Percentiles rank a stretch among this genome's conserved stretches.
Evolutionary conservation across 805 yeast genomes (phyloP).

Genomic region (Lachancea mirantina): DNA sequence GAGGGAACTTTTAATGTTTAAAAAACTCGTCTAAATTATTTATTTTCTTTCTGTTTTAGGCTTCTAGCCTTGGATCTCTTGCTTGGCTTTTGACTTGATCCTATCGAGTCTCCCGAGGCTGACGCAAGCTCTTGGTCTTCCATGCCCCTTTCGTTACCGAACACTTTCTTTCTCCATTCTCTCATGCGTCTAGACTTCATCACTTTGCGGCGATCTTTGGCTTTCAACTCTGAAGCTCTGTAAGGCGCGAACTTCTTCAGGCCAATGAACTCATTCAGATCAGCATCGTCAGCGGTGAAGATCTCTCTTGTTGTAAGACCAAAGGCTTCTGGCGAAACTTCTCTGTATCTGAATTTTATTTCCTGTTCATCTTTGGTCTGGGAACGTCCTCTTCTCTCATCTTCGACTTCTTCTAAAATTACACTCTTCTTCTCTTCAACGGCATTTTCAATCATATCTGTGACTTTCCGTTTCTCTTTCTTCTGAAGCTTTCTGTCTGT

Average conservation of each 20-base stretch:
- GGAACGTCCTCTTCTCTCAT: constrained; percentile 52
- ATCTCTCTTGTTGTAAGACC: constrained; percentile 85
- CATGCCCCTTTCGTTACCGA: constrained; percentile 52
- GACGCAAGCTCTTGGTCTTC: constrained; percentile 16
- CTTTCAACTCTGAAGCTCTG: constrained; percentile 62
- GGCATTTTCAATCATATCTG: constrained; percentile 64
- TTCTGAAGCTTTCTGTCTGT: constrained; percentile 51
- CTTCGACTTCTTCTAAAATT: constrained; percentile 50
- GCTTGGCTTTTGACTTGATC: constrained; percentile 13
- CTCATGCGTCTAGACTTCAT: constrained; percentile 74
- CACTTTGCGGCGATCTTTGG: constrained; percentile 75
- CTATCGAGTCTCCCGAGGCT: constrained; percentile 13
- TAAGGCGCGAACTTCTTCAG: constrained; percentile 92
- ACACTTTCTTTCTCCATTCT: constrained; percentile 85
- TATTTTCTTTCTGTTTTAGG: too few relatives aligned
- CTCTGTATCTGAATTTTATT: constrained; percentile 73
- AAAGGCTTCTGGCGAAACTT: constrained; percentile 89
- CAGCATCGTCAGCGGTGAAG: constrained; percentile 79
- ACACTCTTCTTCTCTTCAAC: constrained; percentile 67
- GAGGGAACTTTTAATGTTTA: too few relatives aligned
- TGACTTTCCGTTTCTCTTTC: constrained; percentile 53
- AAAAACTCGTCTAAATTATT: too few relatives aligned
- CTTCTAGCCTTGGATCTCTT: constrained; percentile 3
- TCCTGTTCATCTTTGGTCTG: constrained; percentile 38
- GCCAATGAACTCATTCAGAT: constrained; percentile 77